Evolutionary conservation across 2,329 filamentous ascomycete species (phyloP), one percentile per base, ranked within the genome.

Genomic region (Verticillium zaregamsianum): DNA sequence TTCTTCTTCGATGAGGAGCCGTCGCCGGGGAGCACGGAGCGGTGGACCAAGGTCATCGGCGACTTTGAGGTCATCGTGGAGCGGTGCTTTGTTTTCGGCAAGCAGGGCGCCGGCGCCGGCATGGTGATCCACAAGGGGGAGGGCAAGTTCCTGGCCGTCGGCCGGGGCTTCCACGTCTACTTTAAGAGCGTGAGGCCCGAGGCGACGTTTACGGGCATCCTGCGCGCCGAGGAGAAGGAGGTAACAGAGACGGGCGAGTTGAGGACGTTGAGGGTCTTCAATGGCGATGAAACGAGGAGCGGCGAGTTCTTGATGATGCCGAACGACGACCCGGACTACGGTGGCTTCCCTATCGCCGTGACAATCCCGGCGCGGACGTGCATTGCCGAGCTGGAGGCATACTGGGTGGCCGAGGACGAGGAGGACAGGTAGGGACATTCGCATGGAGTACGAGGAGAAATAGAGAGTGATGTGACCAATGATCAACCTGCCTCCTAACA

Each of bases 261-360:
- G n/a, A 55, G 57, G 57, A 77, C 74, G 11, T 55, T 72, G 45
- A 65, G 75, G 12, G 65, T 72, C 0, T 40, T 78, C 3, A 78
- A 78, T 39, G 77, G 77, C 9, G 77, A 79, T 60, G 77, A 79
- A 68, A 78, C 76, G 1, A 68, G 76, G 52, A 73, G 72, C 65
- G 82, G 82, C 1, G 71, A 72, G 56, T 80, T 77, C 57, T 67
- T 77, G 20, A 81, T 85, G 65, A 86, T 86, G 84, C 84, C 81
- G 1, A 82, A 79, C 62, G 80, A 84, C 37, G 75, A 83, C 37
- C 82, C 82, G 0, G 82, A 85, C 63, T 85, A 85, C 67, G 83
- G 82, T 1, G 80, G 80, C 0, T 85, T 85, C 62, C 82, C 82
- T 0, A 85, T 85, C 35, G 77, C 77, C 31, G 77, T 86, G 1